These are phyloP conservation scores for Bidens hawaiensis DNA, from an alignment of 140 eudicot genomes.

Conservation along the genomic window DNA sequence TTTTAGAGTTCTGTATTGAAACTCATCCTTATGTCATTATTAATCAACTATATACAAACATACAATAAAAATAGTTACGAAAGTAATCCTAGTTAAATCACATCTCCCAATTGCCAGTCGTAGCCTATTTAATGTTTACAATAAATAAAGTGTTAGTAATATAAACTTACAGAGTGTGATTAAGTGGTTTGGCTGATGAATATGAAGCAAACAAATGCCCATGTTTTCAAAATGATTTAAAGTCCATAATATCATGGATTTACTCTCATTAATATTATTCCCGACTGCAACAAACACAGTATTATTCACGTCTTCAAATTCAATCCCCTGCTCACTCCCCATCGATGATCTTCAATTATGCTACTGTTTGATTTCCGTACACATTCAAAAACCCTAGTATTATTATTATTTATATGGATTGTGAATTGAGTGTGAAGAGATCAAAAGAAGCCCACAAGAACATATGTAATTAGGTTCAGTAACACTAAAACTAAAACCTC, in stretches of 20 bases:
- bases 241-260: slow-evolving; percentile 47
- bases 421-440: slow-evolving; percentile 13
- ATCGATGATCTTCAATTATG: slow-evolving; percentile 1
- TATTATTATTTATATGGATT: neutral
- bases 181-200: slow-evolving; percentile 49
- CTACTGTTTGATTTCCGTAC: slow-evolving; percentile 2
- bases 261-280: slow-evolving; percentile 45
- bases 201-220: slow-evolving; percentile 46
- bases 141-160: neutral
- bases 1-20: too few species aligned
- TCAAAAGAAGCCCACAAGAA: neutral
- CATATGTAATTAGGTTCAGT: neutral
- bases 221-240: slow-evolving; percentile 37
- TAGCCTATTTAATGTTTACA: too few species aligned
- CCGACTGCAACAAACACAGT: slow-evolving; percentile 70
- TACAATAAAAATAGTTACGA: too few species aligned
- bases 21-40: too few species aligned
- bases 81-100: too few species aligned
- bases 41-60: too few species aligned
- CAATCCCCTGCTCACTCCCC: slow-evolving; percentile 44
- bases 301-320: slow-evolving; percentile 31
- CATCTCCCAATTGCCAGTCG: too few species aligned
- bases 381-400: slow-evolving; percentile 18
- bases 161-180: slow-evolving; percentile 43
- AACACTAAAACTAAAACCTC: neutral